Percentiles rank a stretch among this genome's conserved stretches.
phyloP scores from a whole-genome alignment of 2,329 filamentous ascomycete genomes.

The Fusarium burgessii region DNA sequence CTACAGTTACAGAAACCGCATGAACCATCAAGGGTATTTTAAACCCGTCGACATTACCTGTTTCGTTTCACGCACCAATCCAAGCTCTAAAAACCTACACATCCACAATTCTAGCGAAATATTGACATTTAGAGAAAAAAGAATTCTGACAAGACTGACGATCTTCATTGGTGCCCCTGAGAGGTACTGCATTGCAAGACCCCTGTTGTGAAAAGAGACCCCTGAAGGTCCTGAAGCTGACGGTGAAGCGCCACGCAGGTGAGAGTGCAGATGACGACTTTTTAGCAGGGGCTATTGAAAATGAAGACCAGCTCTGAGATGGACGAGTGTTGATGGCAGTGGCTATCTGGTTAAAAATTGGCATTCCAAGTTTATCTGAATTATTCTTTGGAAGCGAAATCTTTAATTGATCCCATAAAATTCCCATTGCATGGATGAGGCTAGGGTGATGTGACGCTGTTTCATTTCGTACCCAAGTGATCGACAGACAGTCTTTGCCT shows the following conservation, averaged over 20 bases:
- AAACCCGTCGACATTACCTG: constrained; percentile 17
- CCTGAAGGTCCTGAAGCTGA: background rate
- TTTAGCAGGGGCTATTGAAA: no score
- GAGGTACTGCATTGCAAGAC: background rate
- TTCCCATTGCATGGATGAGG: constrained; percentile 12
- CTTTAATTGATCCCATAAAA: constrained; percentile 3
- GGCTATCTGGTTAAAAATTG: background rate
- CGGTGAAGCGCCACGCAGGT: constrained; percentile 18
- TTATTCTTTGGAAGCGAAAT: constrained; percentile 7
- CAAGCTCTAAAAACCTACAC: constrained; percentile 3
- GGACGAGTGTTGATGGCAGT: background rate
- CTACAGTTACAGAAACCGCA: constrained; percentile 3
- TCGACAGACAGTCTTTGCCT: constrained; percentile 20
- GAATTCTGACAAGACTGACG: constrained; percentile 2
- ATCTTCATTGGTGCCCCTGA: constrained; percentile 26
- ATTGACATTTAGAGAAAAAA: background rate
- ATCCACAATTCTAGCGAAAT: constrained; percentile 15
- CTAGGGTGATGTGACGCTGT: constrained; percentile 20
- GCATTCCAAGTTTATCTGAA: background rate
- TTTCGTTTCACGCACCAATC: constrained; percentile 35
- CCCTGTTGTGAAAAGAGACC: constrained; percentile 14
- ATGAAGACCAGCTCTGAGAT: no score
- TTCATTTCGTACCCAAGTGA: constrained; percentile 30
- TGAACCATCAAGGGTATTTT: constrained; percentile 17
- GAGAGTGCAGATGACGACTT: constrained; percentile 3